Evolutionary conservation across 495 filamentous ascomycete species (phyloP), one percentile per base, ranked within the genome.

Genomic region (Penicillium steckii): DNA sequence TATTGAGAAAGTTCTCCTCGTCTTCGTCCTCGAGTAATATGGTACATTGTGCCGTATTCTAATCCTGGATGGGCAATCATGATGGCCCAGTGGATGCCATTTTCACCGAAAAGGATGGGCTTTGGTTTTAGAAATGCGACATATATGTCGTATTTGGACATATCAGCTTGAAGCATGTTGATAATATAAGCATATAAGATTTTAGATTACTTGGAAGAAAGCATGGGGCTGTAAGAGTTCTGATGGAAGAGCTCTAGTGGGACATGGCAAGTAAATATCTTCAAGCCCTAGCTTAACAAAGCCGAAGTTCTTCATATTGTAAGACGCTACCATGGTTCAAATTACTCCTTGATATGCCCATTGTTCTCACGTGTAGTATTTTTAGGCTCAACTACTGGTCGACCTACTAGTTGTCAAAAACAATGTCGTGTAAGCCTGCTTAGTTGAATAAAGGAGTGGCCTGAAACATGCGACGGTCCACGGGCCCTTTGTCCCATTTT

Each of bases 11-110:
- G 38, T 10, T 0, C 23, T 41, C 18, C 38, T 22, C 4, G 9
- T 23, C 19, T 24, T 41, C 38, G 38, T 4, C 19, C 8, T 41
- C 38, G 17, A 19, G 13, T 21, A 9, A 41, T 23, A 23, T 41
- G 38, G 38, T 41, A 41, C 38, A 41, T 41, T 8, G 38, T 41
- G 17, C 38, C 38, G 38, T 41, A 41, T 24, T 41, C 38, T 19
- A 41, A 12, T 41, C 38, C 38, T 13, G 38, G 38, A 13, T 41
- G 38, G 7, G 38, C 38, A 41, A 41, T 41, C 38, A 41, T 41
- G 38, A 41, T 41, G 8, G 19, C 18, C 38, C 38, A 41, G 38
- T 41, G 38, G 23, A 23, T 41, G 7, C 38, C 38, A 8, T 23
- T 41, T 41, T 41, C 38, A 41, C 38, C 38, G 8, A 41, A 41